Evolutionary conservation across 805 yeast species (phyloP).

Genomic region (Candida chauliodis): DNA sequence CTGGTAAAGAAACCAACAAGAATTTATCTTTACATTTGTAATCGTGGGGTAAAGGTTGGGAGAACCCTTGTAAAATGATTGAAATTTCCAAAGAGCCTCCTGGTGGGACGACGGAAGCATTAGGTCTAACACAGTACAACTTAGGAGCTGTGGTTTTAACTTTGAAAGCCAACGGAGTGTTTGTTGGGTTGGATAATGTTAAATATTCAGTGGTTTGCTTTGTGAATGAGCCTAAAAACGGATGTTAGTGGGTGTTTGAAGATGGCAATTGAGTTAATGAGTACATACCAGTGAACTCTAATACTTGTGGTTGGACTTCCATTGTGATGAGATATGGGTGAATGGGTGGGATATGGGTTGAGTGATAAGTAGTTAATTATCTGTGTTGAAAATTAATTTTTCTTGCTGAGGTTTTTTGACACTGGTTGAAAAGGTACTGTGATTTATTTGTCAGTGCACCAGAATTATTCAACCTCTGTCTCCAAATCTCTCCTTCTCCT

Average conservation of each 20-base stretch:
- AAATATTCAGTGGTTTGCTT: slow-evolving; percentile 64
- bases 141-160: slow-evolving; percentile 98
- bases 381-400: slow-evolving; percentile 4
- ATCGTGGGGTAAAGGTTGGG: slow-evolving; percentile 69
- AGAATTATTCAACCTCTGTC: too few relatives aligned
- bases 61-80: slow-evolving; percentile 80
- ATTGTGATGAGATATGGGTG: slow-evolving; percentile 25
- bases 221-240: slow-evolving; percentile 63
- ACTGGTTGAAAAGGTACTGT: too few relatives aligned
- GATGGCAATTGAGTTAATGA: background rate
- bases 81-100: slow-evolving; percentile 71
- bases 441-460: background rate
- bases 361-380: too few relatives aligned
- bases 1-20: slow-evolving; percentile 80
- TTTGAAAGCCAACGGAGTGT: slow-evolving; percentile 75
- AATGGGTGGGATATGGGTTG: background rate
- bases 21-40: slow-evolving; percentile 89
- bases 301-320: slow-evolving; percentile 68
- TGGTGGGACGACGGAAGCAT: slow-evolving; percentile 76
- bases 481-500: too few relatives aligned
- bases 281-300: slow-evolving; percentile 77
- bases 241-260: slow-evolving; percentile 7
- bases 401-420: background rate
- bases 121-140: slow-evolving; percentile 93
- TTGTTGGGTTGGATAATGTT: slow-evolving; percentile 51